A percentile compares a stretch with the other conserved stretches of the same genome.
These are phyloP conservation scores for Saccharomyces pastorianus DNA, from an alignment of 1,139 yeast species.

Conservation along the genomic window DNA sequence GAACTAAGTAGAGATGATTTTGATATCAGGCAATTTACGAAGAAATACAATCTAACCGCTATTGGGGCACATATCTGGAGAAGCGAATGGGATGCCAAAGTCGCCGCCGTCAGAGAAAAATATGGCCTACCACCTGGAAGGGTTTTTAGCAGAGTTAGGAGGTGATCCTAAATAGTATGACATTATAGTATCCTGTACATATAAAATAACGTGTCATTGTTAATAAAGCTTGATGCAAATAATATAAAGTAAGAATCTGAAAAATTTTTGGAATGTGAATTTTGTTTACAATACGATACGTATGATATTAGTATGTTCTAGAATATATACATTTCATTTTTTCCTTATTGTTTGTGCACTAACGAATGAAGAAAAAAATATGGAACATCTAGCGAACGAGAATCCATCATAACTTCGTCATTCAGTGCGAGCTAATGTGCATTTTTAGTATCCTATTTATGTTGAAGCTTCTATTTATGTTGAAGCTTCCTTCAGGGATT, in stretches of 20 bases:
- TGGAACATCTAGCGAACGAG: neutral
- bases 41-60: slow-evolving; percentile 48
- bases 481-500: slow-evolving; percentile 17
- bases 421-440: neutral
- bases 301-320: neutral
- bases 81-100: slow-evolving; percentile 72
- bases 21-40: slow-evolving; percentile 63
- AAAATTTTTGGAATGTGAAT: neutral
- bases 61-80: slow-evolving; percentile 95
- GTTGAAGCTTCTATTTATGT: neutral
- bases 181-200: slow-evolving; percentile 1
- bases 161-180: slow-evolving; percentile 11
- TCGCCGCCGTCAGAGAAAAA: slow-evolving; percentile 53
- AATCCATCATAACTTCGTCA: neutral
- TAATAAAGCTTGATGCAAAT: neutral
- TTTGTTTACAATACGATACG: neutral
- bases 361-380: neutral
- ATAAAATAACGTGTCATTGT: neutral
- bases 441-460: neutral
- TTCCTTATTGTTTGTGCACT: neutral
- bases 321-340: neutral
- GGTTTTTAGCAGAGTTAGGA: slow-evolving; percentile 55
- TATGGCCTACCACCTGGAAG: slow-evolving; percentile 70
- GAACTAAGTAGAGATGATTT: slow-evolving; percentile 41
- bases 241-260: neutral